phyloP scores from a whole-genome alignment of 192 early-diverging fungal species.

The Paraglomus brasilianum region DNA sequence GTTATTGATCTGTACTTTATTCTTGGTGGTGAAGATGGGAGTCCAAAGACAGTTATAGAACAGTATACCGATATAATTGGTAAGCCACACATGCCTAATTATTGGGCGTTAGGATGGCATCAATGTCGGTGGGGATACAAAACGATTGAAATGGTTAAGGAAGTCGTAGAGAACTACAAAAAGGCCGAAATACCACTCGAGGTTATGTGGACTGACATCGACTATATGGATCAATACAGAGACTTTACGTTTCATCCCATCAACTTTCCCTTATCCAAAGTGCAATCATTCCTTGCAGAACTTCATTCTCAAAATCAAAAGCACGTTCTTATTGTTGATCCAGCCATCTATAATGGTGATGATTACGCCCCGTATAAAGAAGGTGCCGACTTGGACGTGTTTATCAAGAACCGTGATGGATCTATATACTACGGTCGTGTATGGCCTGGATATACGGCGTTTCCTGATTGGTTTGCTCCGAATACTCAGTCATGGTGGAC shows the following conservation, averaged over 20 bases:
- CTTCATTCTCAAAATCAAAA: conserved; percentile 51
- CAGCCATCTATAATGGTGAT: conserved; percentile 53
- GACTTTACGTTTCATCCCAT: conserved; percentile 60
- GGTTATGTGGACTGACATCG: conserved; percentile 66
- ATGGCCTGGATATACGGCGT: conserved; percentile 60
- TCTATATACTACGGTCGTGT: conserved; percentile 50
- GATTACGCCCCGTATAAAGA: conserved; percentile 52
- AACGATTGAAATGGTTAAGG: conserved; percentile 53
- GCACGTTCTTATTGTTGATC: conserved; percentile 65
- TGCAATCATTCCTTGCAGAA: conserved; percentile 46
- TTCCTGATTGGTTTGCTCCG: conserved; percentile 62
- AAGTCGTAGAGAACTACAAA: conserved; percentile 53
- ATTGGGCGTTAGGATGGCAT: conserved; percentile 63
- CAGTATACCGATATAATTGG: conserved; percentile 68
- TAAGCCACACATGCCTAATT: conserved; percentile 57
- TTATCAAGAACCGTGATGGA: conserved; percentile 59
- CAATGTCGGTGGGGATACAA: conserved; percentile 66
- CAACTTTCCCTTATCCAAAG: conserved; percentile 52
- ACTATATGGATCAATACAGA: conserved; percentile 66
- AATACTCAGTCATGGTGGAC: conserved; percentile 52
- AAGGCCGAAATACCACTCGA: conserved; percentile 61
- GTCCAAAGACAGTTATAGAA: conserved; percentile 42
- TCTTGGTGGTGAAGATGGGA: conserved; percentile 41
- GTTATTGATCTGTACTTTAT: conserved; percentile 65
- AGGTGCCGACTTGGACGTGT: conserved; percentile 51